These are phyloP conservation scores for Globisporangium heterothallicum DNA, from an alignment of 352 stramenopile species.

Conservation along the genomic window DNA sequence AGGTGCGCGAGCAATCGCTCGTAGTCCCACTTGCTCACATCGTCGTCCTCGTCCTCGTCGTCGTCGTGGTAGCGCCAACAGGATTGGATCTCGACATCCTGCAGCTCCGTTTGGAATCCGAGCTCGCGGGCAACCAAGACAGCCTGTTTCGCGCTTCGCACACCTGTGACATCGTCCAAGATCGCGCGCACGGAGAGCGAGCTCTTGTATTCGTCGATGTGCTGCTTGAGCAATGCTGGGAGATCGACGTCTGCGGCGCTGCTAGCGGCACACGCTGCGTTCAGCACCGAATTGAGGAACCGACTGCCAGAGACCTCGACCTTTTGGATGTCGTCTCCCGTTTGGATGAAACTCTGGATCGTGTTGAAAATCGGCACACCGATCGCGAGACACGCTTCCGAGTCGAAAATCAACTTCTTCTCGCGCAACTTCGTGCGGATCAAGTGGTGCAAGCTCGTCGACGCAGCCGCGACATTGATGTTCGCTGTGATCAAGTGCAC, in stretches of 20 bases:
- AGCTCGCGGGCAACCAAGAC: slow-evolving; percentile 93
- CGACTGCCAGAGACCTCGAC: slow-evolving; percentile 90
- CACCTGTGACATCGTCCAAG: slow-evolving; percentile 90
- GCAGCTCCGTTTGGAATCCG: slow-evolving; percentile 74
- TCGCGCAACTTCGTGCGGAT: slow-evolving; percentile 70
- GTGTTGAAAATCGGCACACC: slow-evolving; percentile 92
- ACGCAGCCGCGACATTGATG: slow-evolving; percentile 80
- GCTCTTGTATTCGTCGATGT: slow-evolving; percentile 49
- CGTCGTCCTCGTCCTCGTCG: slow-evolving; percentile 11
- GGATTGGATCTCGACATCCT: slow-evolving; percentile 56
- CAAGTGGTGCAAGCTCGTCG: slow-evolving; percentile 61
- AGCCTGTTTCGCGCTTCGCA: slow-evolving; percentile 86
- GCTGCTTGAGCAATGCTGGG: slow-evolving; percentile 57
- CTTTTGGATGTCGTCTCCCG: slow-evolving; percentile 86
- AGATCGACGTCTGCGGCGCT: slow-evolving; percentile 34
- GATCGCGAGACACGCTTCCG: slow-evolving; percentile 72
- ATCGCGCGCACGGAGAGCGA: slow-evolving; percentile 64
- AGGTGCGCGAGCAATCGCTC: slow-evolving; percentile 57
- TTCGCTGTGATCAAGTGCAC: slow-evolving; percentile 94
- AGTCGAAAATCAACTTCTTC: slow-evolving; percentile 87
- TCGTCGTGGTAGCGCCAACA: slow-evolving; percentile 30
- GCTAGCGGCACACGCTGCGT: slow-evolving; percentile 19
- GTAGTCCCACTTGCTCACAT: slow-evolving; percentile 43
- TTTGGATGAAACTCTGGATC: slow-evolving; percentile 90
- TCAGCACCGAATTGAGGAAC: slow-evolving; percentile 82